A percentile compares a stretch with the other conserved stretches of the same genome.
Evolutionary conservation across 495 filamentous ascomycete species (phyloP).

Genomic region (Penicillium simplicissimum): DNA sequence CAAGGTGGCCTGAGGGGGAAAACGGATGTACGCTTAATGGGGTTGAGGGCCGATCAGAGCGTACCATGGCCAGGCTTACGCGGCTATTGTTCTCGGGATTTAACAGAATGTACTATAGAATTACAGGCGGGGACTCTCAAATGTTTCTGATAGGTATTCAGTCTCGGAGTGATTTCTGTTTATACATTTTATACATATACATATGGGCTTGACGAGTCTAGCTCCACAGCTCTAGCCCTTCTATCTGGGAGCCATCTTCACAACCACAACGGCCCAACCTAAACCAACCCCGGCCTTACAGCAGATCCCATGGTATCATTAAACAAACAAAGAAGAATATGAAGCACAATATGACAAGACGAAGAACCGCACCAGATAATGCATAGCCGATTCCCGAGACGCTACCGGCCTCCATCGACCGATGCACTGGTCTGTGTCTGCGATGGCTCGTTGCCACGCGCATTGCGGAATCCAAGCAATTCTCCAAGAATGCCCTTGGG

Average conservation of each 20-base stretch:
- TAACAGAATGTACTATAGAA: background rate
- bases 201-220: constrained; percentile 13
- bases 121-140: background rate
- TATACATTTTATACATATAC: constrained; percentile 29
- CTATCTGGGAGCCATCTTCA: constrained; percentile 8
- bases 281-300: constrained; percentile 13
- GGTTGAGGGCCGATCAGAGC: background rate
- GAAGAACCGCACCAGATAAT: background rate
- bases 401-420: constrained; percentile 18
- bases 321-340: constrained; percentile 21
- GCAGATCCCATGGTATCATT: constrained; percentile 35
- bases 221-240: constrained; percentile 9
- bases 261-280: constrained; percentile 8
- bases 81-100: background rate
- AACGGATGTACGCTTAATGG: background rate
- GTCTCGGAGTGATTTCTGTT: constrained; percentile 4
- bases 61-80: constrained; percentile 2
- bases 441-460: constrained; percentile 13
- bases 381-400: background rate
- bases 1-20: constrained; percentile 8
- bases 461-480: constrained; percentile 63
- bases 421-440: constrained; percentile 11
- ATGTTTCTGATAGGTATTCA: constrained; percentile 1
- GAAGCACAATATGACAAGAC: constrained; percentile 12
- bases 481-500: constrained; percentile 73